Evolutionary conservation across 192 early-diverging fungal genomes (phyloP), one percentile per base, ranked within the genome.

Genomic region (Backusella macrospora): DNA sequence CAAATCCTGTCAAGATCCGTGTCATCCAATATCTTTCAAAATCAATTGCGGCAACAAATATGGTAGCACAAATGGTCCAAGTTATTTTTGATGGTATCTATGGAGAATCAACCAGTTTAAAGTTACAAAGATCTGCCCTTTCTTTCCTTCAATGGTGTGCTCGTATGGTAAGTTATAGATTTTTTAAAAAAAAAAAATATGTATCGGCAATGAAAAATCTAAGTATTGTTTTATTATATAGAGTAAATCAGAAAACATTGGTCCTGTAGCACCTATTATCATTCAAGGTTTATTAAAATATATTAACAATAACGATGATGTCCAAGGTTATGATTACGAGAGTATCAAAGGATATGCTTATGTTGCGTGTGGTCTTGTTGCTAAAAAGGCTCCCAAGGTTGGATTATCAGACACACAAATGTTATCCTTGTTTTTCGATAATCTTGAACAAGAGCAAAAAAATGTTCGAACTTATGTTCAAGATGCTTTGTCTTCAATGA

Each of bases 61-160:
- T 84, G 34, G 87, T 93, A 63, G 88, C 94, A 1, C 80, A 86
- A 10, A 89, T 93, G 73, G 71, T 92, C 1, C 92, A 92, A 45
- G 89, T 94, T 5, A 78, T 90, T 8, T 92, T 92, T 78, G 94
- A 96, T 82, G 86, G 91, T 38, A 80, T 98, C 6, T 95, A 93
- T 80, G 91, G 92, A n/a, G 85, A 91, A 37, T 66, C 62, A 8
- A 87, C 94, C 18, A 93, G 83, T 38, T 62, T 83, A 16, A 95
- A 90, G 64, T 80, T 97, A 16, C 82, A 91, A 8, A 86, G 87
- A 73, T 84, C 88, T 3, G 92, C 91, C 1, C 94, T 97, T 87
- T 73, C 82, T 1, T 98, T 95, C 83, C 76, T 97, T 55, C 95
- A 96, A 64, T 98, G 96, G 96, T 84, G 92, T 26, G 89, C 93